Evolutionary conservation across 129 eudicot species (phyloP), one percentile per base, ranked within the genome.

Genomic region (Arctium minus): DNA sequence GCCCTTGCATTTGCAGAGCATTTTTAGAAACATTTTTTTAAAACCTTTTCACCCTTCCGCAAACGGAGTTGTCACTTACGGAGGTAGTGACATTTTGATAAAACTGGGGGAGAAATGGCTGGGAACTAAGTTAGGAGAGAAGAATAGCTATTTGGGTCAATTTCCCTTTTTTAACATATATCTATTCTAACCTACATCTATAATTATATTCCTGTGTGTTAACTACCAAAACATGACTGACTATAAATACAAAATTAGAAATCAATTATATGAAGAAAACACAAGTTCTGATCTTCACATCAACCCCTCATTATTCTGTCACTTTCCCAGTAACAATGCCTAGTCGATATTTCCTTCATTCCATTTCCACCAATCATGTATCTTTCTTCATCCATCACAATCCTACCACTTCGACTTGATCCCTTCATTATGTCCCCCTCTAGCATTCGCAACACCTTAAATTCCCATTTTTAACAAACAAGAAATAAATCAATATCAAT

Each of bases 351-450:
- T 17, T 86, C 94, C n/a, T 78, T 86, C 65, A 53, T 73, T 35
- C 70, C 5, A 27, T 86, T 53, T 70, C 87, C 82, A 62, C 88
- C 86, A 27, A 62, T 56, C 67, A 60, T 53, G 30, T 36, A 78
- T 37, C 85, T 77, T 32, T 89, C 85, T 31, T 88, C 89, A 74
- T 81, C 90, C 6, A 84, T 72, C 84, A 87, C 69, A 27, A 89
- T 83, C 83, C 99, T 92, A 68, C 95, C 94, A 22, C 98, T 93
- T 69, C 89, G 83, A 39, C 87, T 84, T 0, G 96, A 83, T 79
- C 90, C 99, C 92, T 90, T 79, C 79, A 90, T 81, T 78, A 87
- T 76, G 48, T 93, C 98, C 4, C 99, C 99, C 86, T 96, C 99
- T 4, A 96, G 91, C 83, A 93, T 90, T 9, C 98, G 92, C 12